Percentiles rank a stretch among this genome's conserved stretches.
Conservation (phyloP, 768 basidiomycete genomes). For the Amylocystis lapponica region DNA sequence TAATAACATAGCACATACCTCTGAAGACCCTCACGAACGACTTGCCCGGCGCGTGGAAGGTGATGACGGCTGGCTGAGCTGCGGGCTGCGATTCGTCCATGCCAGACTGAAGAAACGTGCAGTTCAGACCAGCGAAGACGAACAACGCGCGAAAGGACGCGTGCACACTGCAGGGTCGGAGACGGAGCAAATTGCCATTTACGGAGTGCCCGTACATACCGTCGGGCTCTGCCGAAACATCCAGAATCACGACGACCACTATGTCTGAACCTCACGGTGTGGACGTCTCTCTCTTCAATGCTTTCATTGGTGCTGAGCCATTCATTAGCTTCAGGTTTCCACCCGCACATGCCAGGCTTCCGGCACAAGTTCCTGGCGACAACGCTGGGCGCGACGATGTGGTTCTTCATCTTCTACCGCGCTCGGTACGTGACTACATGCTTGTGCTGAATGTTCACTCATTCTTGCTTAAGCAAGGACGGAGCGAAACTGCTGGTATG, state of each 20-base stretch:
- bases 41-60: constrained; percentile 31
- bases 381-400: constrained; percentile 88
- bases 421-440: constrained; percentile 57
- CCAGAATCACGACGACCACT: too few species aligned
- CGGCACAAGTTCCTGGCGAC: constrained; percentile 77
- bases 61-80: constrained; percentile 22
- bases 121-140: neutral
- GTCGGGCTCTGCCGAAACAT: too few species aligned
- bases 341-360: constrained; percentile 80
- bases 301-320: neutral
- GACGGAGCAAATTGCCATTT: too few species aligned
- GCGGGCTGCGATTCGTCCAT: neutral
- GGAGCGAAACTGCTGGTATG: constrained; percentile 30
- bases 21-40: constrained; percentile 39
- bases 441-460: neutral
- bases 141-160: neutral
- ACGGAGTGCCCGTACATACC: too few species aligned
- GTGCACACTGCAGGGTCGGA: neutral
- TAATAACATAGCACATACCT: constrained; percentile 22
- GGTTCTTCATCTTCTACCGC: constrained; percentile 99
- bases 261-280: constrained; percentile 25
- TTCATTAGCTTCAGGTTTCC: constrained; percentile 64
- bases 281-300: neutral
- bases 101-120: neutral
- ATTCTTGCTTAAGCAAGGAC: constrained; percentile 30